Evolutionary conservation across 352 stramenopile genomes (phyloP).

Genomic region (Globisporangium rhizosaccharum): DNA sequence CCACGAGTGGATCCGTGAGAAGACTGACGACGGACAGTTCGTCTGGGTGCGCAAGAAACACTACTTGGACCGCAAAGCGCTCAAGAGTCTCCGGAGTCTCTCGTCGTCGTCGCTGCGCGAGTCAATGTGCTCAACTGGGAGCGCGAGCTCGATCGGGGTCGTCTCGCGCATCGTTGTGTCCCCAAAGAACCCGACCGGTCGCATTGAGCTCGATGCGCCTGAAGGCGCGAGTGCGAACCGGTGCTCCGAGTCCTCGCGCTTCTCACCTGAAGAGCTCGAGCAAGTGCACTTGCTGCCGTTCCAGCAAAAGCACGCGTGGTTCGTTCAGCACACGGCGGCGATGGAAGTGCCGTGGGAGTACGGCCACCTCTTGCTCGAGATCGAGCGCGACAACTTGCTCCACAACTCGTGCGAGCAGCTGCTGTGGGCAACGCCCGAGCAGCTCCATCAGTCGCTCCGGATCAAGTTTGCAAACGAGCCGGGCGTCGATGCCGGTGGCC

Average conservation of each 20-base stretch:
- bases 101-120: constrained; percentile 56
- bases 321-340: constrained; percentile 79
- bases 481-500: constrained; percentile 87
- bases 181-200: constrained; percentile 64
- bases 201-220: constrained; percentile 65
- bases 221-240: constrained; percentile 54
- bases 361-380: constrained; percentile 80
- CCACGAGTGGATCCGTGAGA: constrained; percentile 77
- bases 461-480: constrained; percentile 90
- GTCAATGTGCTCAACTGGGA: constrained; percentile 60
- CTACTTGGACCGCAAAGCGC: constrained; percentile 59
- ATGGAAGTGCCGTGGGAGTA: constrained; percentile 87
- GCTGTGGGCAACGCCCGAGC: constrained; percentile 72
- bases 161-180: constrained; percentile 74
- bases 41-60: constrained; percentile 83
- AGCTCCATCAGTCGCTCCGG: constrained; percentile 82
- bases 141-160: constrained; percentile 58
- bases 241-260: constrained; percentile 51
- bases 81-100: constrained; percentile 51
- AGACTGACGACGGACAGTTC: constrained; percentile 71
- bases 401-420: constrained; percentile 88
- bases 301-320: constrained; percentile 87
- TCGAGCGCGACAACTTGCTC: constrained; percentile 84
- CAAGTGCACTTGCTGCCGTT: constrained; percentile 65
- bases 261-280: constrained; percentile 71